These are phyloP conservation scores for Colletotrichum cuscutae DNA, from an alignment of 2,329 filamentous ascomycete species.

Conservation along the genomic window DNA sequence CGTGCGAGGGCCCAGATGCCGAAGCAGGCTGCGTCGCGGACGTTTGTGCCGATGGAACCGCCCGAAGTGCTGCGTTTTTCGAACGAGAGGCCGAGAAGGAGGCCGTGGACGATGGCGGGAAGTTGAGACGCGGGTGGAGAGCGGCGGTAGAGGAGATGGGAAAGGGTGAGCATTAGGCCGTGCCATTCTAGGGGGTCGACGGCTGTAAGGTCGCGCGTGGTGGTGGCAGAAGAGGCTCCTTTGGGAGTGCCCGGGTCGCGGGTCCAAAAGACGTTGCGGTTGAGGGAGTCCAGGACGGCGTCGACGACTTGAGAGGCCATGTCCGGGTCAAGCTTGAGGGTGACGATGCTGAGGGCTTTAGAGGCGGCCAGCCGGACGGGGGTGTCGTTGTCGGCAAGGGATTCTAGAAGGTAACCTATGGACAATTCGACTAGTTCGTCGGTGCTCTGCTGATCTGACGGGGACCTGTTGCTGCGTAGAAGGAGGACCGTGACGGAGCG, in stretches of 20 bases:
- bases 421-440: slow-evolving; percentile 78
- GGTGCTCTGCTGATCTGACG: slow-evolving; percentile 50
- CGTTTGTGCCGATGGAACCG: slow-evolving; percentile 86
- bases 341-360: slow-evolving; percentile 90
- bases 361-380: slow-evolving; percentile 91
- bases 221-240: background rate
- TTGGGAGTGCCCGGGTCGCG: slow-evolving; percentile 47
- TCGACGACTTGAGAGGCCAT: slow-evolving; percentile 91
- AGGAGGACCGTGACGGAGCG: slow-evolving; percentile 77
- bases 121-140: slow-evolving; percentile 80
- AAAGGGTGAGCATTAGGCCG: slow-evolving; percentile 86
- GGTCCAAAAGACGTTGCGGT: slow-evolving; percentile 66
- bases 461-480: slow-evolving; percentile 58
- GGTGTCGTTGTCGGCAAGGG: slow-evolving; percentile 87
- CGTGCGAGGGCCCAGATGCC: slow-evolving; percentile 93
- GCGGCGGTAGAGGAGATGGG: slow-evolving; percentile 86
- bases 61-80: slow-evolving; percentile 89
- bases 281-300: slow-evolving; percentile 79
- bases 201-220: slow-evolving; percentile 71
- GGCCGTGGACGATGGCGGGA: slow-evolving; percentile 77
- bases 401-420: slow-evolving; percentile 83
- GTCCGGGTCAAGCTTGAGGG: slow-evolving; percentile 79
- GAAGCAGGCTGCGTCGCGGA: slow-evolving; percentile 95
- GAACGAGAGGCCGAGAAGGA: slow-evolving; percentile 85
- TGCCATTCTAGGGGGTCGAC: slow-evolving; percentile 92